phyloP scores from a whole-genome alignment of 2,329 filamentous ascomycete genomes.

The Fusarium solani-melongenae region DNA sequence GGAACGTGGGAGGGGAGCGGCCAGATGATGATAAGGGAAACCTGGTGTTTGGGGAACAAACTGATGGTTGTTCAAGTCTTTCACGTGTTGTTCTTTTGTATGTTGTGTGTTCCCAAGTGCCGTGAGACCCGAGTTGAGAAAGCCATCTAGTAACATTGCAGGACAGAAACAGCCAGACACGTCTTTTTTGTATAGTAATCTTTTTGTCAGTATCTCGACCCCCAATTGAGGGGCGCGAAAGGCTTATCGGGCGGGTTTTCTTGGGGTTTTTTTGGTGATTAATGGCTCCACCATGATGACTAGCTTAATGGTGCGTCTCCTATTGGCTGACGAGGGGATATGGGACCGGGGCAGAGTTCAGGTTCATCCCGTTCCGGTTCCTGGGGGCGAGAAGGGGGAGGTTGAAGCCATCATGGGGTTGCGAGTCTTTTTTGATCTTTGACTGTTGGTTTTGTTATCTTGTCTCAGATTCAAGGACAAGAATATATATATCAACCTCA shows the following conservation, averaged over 20 bases:
- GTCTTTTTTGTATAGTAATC: background rate
- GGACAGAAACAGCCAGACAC: background rate
- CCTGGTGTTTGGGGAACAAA: background rate
- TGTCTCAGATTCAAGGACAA: background rate
- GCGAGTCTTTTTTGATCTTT: background rate
- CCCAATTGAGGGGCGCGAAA: background rate
- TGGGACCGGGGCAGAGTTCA: background rate
- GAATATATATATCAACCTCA: background rate
- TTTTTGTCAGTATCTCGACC: constrained; percentile 14
- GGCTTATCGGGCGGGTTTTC: constrained; percentile 34
- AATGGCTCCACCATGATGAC: constrained; percentile 31
- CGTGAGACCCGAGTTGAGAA: background rate
- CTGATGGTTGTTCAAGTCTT: background rate
- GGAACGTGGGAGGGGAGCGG: background rate
- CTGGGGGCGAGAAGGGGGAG: background rate
- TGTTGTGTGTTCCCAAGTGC: background rate
- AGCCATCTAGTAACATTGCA: background rate
- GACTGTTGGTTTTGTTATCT: background rate
- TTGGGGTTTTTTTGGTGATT: constrained; percentile 40
- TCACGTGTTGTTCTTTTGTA: background rate
- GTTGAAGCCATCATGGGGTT: background rate
- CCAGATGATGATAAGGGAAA: constrained; percentile 2
- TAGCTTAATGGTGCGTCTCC: constrained; percentile 8
- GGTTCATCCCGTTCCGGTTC: background rate
- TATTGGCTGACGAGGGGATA: constrained; percentile 8